Conservation (phyloP, 73 alveolate genomes). For the Stentor coeruleus region DNA sequence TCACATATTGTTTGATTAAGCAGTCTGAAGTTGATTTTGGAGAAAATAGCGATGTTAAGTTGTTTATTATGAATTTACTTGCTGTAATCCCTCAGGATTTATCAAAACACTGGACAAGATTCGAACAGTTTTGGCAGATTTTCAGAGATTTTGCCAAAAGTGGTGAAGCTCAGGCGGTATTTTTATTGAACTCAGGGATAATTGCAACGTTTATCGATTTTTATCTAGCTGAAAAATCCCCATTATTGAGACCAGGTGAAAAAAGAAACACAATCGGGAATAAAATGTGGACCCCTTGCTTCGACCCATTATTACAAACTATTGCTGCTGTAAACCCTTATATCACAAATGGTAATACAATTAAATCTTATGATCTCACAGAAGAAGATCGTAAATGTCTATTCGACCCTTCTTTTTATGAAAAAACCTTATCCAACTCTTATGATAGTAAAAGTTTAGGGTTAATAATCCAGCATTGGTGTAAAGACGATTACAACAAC, state of each 20-base stretch:
- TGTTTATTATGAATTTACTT: not conserved
- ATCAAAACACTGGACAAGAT: constrained; percentile 72
- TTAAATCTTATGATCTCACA: not conserved
- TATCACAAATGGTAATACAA: not conserved
- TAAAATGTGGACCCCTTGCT: constrained; percentile 14
- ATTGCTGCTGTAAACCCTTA: not conserved
- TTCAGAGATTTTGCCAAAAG: constrained; percentile 41
- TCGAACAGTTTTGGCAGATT: constrained; percentile 60
- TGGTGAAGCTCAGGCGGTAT: constrained; percentile 31
- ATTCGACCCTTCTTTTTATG: not conserved
- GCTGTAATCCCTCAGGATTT: constrained; percentile 33
- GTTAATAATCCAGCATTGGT: constrained; percentile 42
- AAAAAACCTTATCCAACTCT: not conserved
- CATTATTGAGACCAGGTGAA: constrained; percentile 26
- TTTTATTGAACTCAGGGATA: constrained; percentile 30
- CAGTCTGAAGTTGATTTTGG: not conserved
- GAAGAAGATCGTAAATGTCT: not conserved
- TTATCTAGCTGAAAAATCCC: constrained; percentile 49
- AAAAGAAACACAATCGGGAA: constrained; percentile 24
- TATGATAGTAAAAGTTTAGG: constrained; percentile 36
- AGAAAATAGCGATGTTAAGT: not conserved
- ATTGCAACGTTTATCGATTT: constrained; percentile 51
- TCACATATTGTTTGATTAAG: not conserved
- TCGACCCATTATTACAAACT: constrained; percentile 22
- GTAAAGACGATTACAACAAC: constrained; percentile 34